Evolutionary conservation across 2,329 filamentous ascomycete species (phyloP).

Genomic region (Corinectria fuckeliana): DNA sequence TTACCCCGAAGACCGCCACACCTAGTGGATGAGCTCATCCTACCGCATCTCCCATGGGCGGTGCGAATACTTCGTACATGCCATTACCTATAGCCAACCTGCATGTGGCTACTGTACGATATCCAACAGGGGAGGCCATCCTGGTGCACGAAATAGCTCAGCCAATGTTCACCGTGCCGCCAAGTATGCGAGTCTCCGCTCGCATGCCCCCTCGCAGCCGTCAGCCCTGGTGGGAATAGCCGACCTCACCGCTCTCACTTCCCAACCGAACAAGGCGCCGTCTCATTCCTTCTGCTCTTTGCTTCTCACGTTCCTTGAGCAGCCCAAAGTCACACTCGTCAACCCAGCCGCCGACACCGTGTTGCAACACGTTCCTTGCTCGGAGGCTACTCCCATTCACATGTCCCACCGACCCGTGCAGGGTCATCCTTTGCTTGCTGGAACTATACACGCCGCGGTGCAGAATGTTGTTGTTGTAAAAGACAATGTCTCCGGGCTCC

Average conservation of each 20-base stretch:
- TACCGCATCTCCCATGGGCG: background rate
- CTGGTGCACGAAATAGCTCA: background rate
- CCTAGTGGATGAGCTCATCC: background rate
- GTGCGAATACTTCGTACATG: background rate
- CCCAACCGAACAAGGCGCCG: slow-evolving; percentile 68
- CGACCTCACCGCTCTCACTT: slow-evolving; percentile 64
- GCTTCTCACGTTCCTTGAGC: slow-evolving; percentile 51
- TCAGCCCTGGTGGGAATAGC: slow-evolving; percentile 65
- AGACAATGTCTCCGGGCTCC: slow-evolving; percentile 78
- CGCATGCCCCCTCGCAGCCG: background rate
- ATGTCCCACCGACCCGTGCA: slow-evolving; percentile 76
- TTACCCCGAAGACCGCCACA: background rate
- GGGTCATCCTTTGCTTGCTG: slow-evolving; percentile 67
- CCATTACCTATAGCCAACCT: slow-evolving; percentile 9
- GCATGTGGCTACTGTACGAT: slow-evolving; percentile 14
- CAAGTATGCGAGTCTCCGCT: slow-evolving; percentile 13
- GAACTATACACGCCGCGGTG: slow-evolving; percentile 72
- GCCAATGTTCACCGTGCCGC: slow-evolving; percentile 1
- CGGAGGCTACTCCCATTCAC: slow-evolving; percentile 59
- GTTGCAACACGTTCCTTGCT: slow-evolving; percentile 77
- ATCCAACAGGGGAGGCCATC: background rate
- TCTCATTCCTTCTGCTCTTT: slow-evolving; percentile 69
- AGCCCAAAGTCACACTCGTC: slow-evolving; percentile 61
- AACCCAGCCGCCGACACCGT: slow-evolving; percentile 74
- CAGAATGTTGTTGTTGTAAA: slow-evolving; percentile 91